Evolutionary conservation across 2,329 filamentous ascomycete species (phyloP), one percentile per base, ranked within the genome.

Genomic region (Sarocladiaceae sp.): DNA sequence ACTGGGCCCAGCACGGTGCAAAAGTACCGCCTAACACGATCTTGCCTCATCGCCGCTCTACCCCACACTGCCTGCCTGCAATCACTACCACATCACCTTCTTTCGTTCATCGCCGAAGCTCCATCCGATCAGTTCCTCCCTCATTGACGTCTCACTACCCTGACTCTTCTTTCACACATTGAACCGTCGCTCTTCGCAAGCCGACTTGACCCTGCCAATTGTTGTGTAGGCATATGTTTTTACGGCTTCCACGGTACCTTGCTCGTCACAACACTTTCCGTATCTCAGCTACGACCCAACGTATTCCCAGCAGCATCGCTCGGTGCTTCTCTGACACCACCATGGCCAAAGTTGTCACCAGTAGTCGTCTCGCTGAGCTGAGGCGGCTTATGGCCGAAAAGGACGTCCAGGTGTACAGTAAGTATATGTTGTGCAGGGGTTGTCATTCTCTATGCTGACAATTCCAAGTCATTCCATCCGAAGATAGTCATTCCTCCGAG

Each of bases 401-500:
- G 64, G 86, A 90, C 58, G 79, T 99, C 59, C 91, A 97, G 70
- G 79, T 97, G 55, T 99, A 99, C 75, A 87, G 93, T 97, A 84
- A 68, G 75, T 67, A 53, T n/a, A 13, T 20, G 5, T 17, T 5
- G 5, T 22, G 3, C 26, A 26, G 36, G 8, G 10, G 15, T 28
- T 28, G n/a, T 10, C 36, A 22, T 17, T 13, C 8, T 23, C 29
- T 40, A 29, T 46, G 18, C 18, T 57, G 26, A 58, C 52, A 11
- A 22, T 53, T 35, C 51, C 52, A 66, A 97, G 93, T 99, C 65
- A 82, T 97, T 6, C 94, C 94, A 1, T 97, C 93, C 29, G 94
- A 97, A 80, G 94, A 99, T 68, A 93, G 90, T 66, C 94, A 99
- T 68, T 90, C 93, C 60, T 97, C 93, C 59, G 94, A 99, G 74